These are phyloP conservation scores for Boletus bicolor DNA, from an alignment of 768 basidiomycete genomes.

Conservation along the genomic window DNA sequence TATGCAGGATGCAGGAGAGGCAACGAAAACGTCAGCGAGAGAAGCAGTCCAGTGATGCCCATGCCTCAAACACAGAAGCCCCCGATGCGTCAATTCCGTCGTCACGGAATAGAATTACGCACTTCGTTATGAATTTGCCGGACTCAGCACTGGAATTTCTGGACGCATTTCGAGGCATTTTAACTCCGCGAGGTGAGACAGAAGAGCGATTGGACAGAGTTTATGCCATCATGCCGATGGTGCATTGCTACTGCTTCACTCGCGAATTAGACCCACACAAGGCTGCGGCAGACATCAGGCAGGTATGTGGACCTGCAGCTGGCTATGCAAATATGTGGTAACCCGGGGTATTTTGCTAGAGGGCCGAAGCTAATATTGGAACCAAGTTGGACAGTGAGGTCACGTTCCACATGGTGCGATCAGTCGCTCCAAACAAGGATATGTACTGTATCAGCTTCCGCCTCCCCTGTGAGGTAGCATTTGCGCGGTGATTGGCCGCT, in stretches of 20 bases:
- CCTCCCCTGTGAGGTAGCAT: slow-evolving; percentile 49
- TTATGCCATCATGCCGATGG: slow-evolving; percentile 66
- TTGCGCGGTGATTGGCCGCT: slow-evolving; percentile 14
- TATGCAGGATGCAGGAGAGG: slow-evolving; percentile 37
- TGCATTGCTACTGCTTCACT: slow-evolving; percentile 97
- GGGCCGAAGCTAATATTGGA: slow-evolving; percentile 68
- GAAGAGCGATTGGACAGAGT: slow-evolving; percentile 45
- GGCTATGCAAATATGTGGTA: slow-evolving; percentile 1
- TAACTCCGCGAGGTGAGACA: slow-evolving; percentile 39
- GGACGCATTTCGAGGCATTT: slow-evolving; percentile 79
- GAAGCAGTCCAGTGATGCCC: not conserved
- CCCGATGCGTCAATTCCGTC: slow-evolving; percentile 18
- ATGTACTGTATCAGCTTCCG: slow-evolving; percentile 97
- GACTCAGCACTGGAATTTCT: slow-evolving; percentile 89
- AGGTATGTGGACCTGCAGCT: slow-evolving; percentile 49
- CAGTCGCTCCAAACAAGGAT: slow-evolving; percentile 93
- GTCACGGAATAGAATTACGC: slow-evolving; percentile 59
- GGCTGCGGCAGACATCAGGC: slow-evolving; percentile 74
- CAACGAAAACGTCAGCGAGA: slow-evolving; percentile 44
- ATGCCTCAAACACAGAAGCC: not conserved
- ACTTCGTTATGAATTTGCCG: slow-evolving; percentile 98
- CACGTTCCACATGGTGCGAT: slow-evolving; percentile 74
- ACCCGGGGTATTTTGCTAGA: slow-evolving; percentile 41
- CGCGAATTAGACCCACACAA: slow-evolving; percentile 66
- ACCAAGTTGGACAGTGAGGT: slow-evolving; percentile 47